Evolutionary conservation across 73 alveolate species (phyloP).

Genomic region (Paramecium sonneborni): DNA sequence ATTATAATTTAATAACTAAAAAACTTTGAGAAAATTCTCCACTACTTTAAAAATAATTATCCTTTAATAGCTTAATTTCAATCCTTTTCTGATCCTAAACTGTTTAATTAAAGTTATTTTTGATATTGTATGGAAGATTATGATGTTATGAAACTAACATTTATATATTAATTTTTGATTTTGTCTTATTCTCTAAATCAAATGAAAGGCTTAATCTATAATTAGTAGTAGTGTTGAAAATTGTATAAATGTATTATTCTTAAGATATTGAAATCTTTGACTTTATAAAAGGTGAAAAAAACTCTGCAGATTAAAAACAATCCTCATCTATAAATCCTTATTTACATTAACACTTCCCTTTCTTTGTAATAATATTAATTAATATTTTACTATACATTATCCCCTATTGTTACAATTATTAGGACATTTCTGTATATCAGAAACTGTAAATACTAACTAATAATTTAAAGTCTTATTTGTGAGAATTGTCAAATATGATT

Average conservation of each 20-base stretch:
- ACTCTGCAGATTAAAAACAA: not conserved
- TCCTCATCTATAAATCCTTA: not conserved
- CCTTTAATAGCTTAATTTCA: not conserved
- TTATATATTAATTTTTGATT: not conserved
- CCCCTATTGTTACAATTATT: not conserved
- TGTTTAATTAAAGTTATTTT: not conserved
- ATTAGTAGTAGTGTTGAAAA: not conserved
- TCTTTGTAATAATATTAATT: not conserved
- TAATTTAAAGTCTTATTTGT: not conserved
- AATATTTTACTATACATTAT: not conserved
- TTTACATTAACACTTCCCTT: not conserved
- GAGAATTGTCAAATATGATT: not conserved
- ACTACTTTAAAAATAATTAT: not conserved
- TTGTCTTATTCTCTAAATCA: not conserved
- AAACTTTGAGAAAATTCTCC: not conserved
- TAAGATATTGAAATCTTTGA: not conserved
- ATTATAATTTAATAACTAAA: not conserved
- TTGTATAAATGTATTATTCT: not conserved
- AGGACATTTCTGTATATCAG: not conserved
- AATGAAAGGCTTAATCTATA: not conserved
- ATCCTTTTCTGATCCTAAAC: not conserved
- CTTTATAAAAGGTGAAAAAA: not conserved
- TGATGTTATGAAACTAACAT: not conserved
- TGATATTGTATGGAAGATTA: not conserved
- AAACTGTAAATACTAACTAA: not conserved